phyloP scores from a whole-genome alignment of 2,329 filamentous ascomycete genomes.

The Colletotrichum magnum region DNA sequence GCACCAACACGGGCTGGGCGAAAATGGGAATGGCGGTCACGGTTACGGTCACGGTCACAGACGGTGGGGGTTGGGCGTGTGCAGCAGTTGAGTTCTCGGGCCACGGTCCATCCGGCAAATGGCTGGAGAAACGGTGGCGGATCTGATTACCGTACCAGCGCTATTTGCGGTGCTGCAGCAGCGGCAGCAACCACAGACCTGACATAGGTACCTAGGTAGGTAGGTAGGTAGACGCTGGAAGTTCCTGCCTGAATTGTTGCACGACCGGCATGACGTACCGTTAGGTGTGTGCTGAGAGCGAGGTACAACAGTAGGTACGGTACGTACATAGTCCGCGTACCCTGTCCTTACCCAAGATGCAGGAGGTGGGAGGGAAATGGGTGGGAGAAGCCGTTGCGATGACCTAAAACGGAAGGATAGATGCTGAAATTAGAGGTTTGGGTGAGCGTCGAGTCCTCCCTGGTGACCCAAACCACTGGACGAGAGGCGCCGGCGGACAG shows the following conservation, averaged over 20 bases:
- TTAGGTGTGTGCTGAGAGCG: too few relatives aligned
- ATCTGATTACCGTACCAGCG: too few relatives aligned
- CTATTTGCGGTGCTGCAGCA: slow-evolving; percentile 1
- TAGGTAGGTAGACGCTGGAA: not conserved
- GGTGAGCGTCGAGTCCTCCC: slow-evolving; percentile 27
- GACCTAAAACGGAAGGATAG: slow-evolving; percentile 38
- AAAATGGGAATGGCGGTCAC: slow-evolving; percentile 36
- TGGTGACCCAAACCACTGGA: slow-evolving; percentile 36
- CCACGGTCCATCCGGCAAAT: slow-evolving; percentile 30
- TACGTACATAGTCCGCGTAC: not conserved
- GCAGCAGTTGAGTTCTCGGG: slow-evolving; percentile 1
- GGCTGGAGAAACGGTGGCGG: slow-evolving; percentile 58
- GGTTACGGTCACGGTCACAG: slow-evolving; percentile 26
- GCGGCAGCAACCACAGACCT: not conserved
- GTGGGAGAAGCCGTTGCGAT: slow-evolving; percentile 32
- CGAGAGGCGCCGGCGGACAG: slow-evolving; percentile 17
- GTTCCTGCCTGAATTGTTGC: slow-evolving; percentile 5
- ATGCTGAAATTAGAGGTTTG: slow-evolving; percentile 34
- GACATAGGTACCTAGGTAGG: too few relatives aligned
- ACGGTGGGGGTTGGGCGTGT: slow-evolving; percentile 36
- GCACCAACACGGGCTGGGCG: not conserved
- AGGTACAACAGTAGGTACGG: too few relatives aligned
- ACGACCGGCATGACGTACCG: not conserved
- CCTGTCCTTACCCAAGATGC: slow-evolving; percentile 5
- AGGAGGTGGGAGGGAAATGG: not conserved